These are phyloP conservation scores for Acephala macrosclerotiorum DNA, from an alignment of 2,329 filamentous ascomycete genomes.

Conservation along the genomic window DNA sequence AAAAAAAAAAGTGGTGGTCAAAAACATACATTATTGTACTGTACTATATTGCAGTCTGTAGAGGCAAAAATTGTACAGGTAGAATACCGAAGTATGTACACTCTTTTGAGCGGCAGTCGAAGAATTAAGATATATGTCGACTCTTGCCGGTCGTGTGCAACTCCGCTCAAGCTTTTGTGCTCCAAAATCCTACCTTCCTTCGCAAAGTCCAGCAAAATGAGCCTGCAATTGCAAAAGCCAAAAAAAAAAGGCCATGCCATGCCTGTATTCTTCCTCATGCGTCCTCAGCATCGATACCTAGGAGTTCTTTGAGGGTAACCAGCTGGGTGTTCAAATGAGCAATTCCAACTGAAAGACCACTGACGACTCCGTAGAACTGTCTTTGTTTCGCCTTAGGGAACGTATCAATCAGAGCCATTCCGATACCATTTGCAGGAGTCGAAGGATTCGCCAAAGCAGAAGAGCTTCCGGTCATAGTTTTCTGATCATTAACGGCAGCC, in stretches of 20 bases:
- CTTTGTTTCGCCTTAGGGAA: constrained; percentile 35
- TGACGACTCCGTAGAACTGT: constrained; percentile 36
- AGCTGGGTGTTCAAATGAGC: constrained; percentile 38
- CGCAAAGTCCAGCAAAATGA: not conserved
- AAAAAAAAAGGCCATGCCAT: not conserved
- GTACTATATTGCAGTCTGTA: no score
- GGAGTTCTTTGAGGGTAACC: constrained; percentile 32
- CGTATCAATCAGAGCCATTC: constrained; percentile 29
- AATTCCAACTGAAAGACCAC: constrained; percentile 35
- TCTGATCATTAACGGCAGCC: constrained; percentile 12
- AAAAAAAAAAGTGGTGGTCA: not conserved
- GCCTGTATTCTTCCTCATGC: not conserved
- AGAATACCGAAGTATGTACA: no score
- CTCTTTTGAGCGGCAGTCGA: no score
- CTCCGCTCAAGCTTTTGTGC: not conserved
- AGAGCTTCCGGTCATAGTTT: constrained; percentile 4
- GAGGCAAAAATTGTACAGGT: no score
- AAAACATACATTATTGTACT: not conserved
- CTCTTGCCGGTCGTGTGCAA: no score
- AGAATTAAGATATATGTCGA: no score
- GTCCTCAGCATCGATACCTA: constrained; percentile 37
- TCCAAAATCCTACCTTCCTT: not conserved
- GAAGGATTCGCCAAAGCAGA: constrained; percentile 8
- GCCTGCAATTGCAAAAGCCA: not conserved
- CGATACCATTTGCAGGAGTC: not conserved